A percentile compares a stretch with the other conserved stretches of the same genome.
Conservation (phyloP, 768 basidiomycete species). For the Boletus rubropictus region DNA sequence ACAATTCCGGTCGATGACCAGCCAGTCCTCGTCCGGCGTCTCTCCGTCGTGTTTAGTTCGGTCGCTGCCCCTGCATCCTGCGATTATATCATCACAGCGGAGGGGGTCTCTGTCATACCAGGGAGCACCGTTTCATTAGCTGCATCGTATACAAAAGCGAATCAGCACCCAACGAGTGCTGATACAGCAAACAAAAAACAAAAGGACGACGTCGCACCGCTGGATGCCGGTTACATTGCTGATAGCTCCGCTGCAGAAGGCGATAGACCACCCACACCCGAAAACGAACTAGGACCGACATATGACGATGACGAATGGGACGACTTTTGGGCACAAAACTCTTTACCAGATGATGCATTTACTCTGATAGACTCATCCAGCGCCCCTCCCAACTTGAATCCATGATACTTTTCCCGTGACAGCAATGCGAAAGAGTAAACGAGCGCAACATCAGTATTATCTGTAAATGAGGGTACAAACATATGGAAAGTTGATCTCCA, state of each 20-base stretch:
- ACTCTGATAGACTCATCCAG: conserved; percentile 11
- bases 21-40: conserved; percentile 55
- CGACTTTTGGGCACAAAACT: conserved; percentile 39
- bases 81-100: conserved; percentile 68
- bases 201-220: conserved; percentile 27
- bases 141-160: background rate
- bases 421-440: conserved; percentile 1
- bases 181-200: conserved; percentile 1
- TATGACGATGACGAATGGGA: conserved; percentile 44
- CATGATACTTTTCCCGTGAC: conserved; percentile 7
- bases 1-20: conserved; percentile 33
- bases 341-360: conserved; percentile 37
- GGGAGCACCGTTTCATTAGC: conserved; percentile 17
- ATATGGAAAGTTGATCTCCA: background rate
- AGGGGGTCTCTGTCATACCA: conserved; percentile 44
- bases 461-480: background rate
- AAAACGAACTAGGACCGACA: conserved; percentile 19
- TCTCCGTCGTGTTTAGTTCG: conserved; percentile 76
- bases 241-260: conserved; percentile 19
- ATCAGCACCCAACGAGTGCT: conserved; percentile 7
- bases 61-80: conserved; percentile 50
- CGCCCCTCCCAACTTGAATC: conserved; percentile 7
- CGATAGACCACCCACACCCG: conserved; percentile 18
- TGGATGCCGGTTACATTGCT: conserved; percentile 33
- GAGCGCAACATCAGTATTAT: conserved; percentile 5